phyloP scores from a whole-genome alignment of 1,139 yeast genomes.

The Blastobotrys indianensis region DNA sequence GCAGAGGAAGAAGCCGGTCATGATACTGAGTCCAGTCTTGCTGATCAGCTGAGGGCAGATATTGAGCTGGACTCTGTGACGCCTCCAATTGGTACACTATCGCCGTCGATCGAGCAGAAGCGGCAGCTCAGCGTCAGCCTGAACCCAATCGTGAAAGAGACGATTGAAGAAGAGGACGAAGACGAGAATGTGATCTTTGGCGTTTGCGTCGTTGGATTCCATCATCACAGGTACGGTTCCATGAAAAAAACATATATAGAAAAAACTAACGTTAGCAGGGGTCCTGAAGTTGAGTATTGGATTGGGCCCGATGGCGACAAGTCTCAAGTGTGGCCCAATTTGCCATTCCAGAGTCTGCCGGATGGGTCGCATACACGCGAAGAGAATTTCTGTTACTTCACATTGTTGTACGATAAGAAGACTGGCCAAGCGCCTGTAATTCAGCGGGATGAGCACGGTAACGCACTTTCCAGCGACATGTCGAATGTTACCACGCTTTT shows the following conservation, averaged over 20 bases:
- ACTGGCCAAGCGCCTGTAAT: conserved; percentile 43
- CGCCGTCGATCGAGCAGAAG: neutral
- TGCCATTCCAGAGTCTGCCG: conserved; percentile 92
- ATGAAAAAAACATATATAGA: neutral
- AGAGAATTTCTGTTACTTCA: conserved; percentile 89
- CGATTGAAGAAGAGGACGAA: conserved; percentile 12
- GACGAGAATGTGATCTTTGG: conserved; percentile 55
- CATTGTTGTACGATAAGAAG: conserved; percentile 66
- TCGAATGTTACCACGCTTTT: conserved; percentile 66
- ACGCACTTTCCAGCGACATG: conserved; percentile 30
- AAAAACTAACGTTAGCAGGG: conserved; percentile 39
- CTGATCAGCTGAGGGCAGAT: conserved; percentile 5
- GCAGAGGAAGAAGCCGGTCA: neutral
- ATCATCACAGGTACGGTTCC: conserved; percentile 50
- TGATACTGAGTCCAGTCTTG: neutral
- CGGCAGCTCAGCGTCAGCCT: conserved; percentile 11
- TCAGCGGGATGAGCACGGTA: conserved; percentile 30
- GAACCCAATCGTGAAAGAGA: conserved; percentile 20
- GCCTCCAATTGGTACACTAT: neutral
- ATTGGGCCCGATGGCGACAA: conserved; percentile 55
- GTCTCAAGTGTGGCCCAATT: conserved; percentile 66
- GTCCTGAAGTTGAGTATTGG: conserved; percentile 96
- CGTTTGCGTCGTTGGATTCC: conserved; percentile 86
- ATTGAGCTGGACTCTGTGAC: conserved; percentile 4
- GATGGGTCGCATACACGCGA: conserved; percentile 92